Conservation (phyloP, 768 basidiomycete species). For the Auricularia sp. region DNA sequence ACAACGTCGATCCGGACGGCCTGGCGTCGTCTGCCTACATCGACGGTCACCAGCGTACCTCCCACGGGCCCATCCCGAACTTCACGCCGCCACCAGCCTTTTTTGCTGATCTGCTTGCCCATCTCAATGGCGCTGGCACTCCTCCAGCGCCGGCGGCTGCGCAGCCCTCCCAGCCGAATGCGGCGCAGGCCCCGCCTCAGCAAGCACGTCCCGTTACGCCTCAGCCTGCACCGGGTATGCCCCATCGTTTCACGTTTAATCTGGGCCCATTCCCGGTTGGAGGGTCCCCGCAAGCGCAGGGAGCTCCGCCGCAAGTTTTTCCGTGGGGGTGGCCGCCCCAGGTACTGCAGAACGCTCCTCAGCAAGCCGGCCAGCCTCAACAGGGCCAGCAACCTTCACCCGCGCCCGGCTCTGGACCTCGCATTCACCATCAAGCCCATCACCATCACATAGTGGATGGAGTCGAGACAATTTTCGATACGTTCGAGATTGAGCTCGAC, state of each 20-base stretch:
- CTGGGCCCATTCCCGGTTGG: neutral
- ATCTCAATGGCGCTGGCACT: neutral
- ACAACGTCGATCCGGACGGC: conserved; percentile 73
- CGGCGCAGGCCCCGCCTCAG: neutral
- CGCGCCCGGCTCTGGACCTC: neutral
- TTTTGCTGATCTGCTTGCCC: neutral
- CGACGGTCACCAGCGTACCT: neutral
- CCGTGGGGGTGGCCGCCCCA: neutral
- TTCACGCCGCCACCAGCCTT: neutral
- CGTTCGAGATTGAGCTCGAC: neutral
- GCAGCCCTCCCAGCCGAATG: too few relatives aligned
- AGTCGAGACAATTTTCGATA: neutral
- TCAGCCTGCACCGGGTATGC: neutral
- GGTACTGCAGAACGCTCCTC: neutral
- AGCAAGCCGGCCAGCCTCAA: neutral
- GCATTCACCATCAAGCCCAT: neutral
- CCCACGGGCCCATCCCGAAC: neutral
- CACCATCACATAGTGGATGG: neutral
- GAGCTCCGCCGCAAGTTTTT: neutral
- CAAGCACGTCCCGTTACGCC: neutral
- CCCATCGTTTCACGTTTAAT: neutral
- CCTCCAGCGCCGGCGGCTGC: neutral
- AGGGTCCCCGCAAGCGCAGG: neutral
- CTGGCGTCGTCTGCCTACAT: conserved; percentile 34
- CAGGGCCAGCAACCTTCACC: neutral